Evolutionary conservation across 345 rosid genomes (phyloP), one percentile per base, ranked within the genome.

Genomic region (Arabis alpina): DNA sequence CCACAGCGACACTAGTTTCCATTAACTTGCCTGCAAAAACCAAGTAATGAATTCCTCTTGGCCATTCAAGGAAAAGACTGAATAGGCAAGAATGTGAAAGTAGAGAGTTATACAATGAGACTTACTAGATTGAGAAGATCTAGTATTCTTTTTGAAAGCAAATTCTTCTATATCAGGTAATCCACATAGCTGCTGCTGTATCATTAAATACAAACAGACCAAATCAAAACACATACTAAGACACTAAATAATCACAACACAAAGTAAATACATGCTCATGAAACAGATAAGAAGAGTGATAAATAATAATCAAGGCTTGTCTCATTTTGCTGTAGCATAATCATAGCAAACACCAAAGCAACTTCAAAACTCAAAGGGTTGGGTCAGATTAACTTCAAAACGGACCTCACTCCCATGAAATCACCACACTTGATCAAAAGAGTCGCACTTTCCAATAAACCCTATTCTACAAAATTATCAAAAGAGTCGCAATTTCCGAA

Each of bases 121-220:
- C 84, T 80, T 81, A 88, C 88, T 50, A 41, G 74, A 55, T 34
- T 54, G 56, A 24, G 80, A 7, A 62, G 90, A 69, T 68, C 51
- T 73, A 16, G 71, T 77, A 10, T 70, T 68, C 79, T 79, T 79
- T 42, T 74, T 86, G 75, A 12, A 89, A 4, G 91, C 86, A 80
- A 87, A 92, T 13, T 86, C 96, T 84, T 92, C 96, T 14, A 89
- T 89, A 70, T 86, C 96, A 9, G 89, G 96, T 28, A 82, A 74
- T 30, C 76, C 73, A 52, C 80, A 55, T 15, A 39, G 56, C 91
- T 83, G 40, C 89, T 83, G 85, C 78, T n/a, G n/a, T n/a, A 66
- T 10, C 70, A 68, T 66, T 48, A 52, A 44, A 68, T 2, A 54
- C 24, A 34, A 28, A 5, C 41, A 58, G 58, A 49, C 28, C 15